These are phyloP conservation scores for Ophiostoma australiae DNA, from an alignment of 2,329 filamentous ascomycete species.

Conservation along the genomic window DNA sequence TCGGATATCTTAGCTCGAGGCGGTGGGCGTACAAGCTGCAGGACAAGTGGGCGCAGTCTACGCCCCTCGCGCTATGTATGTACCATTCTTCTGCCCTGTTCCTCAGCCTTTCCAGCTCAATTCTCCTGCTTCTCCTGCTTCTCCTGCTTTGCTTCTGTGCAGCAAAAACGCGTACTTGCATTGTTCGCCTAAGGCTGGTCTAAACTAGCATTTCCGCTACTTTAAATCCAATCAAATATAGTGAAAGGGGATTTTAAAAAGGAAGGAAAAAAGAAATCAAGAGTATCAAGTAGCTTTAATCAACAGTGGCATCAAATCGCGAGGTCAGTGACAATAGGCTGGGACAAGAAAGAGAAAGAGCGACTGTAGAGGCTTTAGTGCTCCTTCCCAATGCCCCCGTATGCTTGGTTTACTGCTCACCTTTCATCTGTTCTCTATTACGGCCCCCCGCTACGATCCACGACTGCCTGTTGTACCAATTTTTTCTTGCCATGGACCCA, in stretches of 20 bases:
- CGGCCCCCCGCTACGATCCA: conserved; percentile 16
- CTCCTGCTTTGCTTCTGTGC: neutral
- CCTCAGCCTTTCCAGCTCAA: conserved; percentile 6
- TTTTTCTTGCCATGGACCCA: conserved; percentile 18
- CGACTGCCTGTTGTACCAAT: conserved; percentile 19
- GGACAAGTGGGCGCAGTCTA: conserved; percentile 8
- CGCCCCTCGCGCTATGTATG: neutral
- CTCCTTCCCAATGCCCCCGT: neutral
- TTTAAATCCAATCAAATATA: neutral
- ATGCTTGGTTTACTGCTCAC: neutral
- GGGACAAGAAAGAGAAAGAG: neutral
- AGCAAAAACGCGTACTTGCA: neutral
- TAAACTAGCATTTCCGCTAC: neutral
- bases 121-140: neutral
- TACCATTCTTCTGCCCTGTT: neutral
- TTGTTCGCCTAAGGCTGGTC: neutral
- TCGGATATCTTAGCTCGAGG: conserved; percentile 6
- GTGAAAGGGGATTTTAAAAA: too few relatives aligned
- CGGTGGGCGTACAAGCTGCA: conserved; percentile 4
- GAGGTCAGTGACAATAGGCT: neutral
- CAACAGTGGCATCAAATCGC: too few relatives aligned
- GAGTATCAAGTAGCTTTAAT: neutral
- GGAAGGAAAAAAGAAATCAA: neutral
- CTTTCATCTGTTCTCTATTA: neutral
- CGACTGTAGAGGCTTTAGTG: neutral